Base-by-base conservation (phyloP, 2,329 filamentous ascomycete species). In the Graphilbum ipis-grandicollis region DNA sequence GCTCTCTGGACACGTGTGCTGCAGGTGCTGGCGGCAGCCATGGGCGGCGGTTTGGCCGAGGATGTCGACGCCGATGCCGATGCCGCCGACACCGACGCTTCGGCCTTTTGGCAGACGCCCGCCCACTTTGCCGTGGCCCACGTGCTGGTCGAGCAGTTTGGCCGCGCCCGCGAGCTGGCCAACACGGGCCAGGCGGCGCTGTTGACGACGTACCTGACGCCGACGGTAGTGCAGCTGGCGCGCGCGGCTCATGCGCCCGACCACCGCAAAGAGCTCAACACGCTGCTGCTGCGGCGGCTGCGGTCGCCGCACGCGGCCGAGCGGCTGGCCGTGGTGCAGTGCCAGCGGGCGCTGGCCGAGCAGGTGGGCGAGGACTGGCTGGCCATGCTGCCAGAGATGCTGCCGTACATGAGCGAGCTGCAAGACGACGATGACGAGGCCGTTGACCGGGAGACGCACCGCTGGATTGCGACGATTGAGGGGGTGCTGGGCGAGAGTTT, bases 381-480 rank as follows among this genome's bases (percentile, higher is more conserved):
- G 41, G 71, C 76, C 2, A 70, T 92, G 62, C 56, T 96, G 52
- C 84, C 88, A 0, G 90, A 98, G 67, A 96, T 94, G 79, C 60
- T 98, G 53, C 88, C 92, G 17, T 83, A 88, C 45, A 93, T 99
- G 48, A 92, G 83, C 50, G 90, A 98, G 61, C 56, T 93, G 50
- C 79, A 93, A 59, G 90, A 98, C 52, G 90, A 98, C 53, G 90
- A 96, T 47, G 86, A 96, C 51, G 90, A 96, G 59, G 67, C 69
- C 21, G 88, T 98, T 19, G 90, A 98, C 62, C 66, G 75, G 51
- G 86, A 93, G 62, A 88, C 85, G 28, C 71, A 86, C 52, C 67
- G 74, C 49, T 94, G 90, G 88, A 90, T 96, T 48, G 71, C 78
- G 52, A 75, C 76, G 57, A 92, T 98, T 52, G 88, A 96, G 58